Percentiles rank a stretch among this genome's conserved stretches.
phyloP scores from a whole-genome alignment of 208 protist genomes.

The Leptomonas pyrrhocoris region DNA sequence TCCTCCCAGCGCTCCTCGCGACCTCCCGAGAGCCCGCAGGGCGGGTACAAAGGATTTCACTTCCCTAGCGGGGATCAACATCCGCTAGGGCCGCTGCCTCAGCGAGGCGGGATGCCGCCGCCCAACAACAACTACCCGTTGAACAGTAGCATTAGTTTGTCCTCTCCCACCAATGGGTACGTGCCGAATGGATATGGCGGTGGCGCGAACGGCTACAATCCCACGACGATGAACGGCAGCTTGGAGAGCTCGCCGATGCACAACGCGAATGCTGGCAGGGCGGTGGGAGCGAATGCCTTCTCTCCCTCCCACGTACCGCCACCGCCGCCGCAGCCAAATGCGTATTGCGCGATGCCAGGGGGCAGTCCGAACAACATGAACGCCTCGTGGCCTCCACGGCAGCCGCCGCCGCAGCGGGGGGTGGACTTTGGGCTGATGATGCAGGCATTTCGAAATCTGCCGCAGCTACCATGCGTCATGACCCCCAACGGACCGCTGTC shows the following conservation, averaged over 20 bases:
- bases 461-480: slow-evolving; percentile 25
- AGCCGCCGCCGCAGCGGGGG: not conserved
- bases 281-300: slow-evolving; percentile 3
- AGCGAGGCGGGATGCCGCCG: not conserved
- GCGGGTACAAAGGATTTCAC: slow-evolving; percentile 9
- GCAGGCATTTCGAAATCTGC: slow-evolving; percentile 11
- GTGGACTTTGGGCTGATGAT: slow-evolving; percentile 19
- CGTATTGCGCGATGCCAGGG: not conserved
- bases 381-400: not conserved
- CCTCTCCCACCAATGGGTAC: not conserved
- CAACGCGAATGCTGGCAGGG: not conserved
- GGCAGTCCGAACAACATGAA: slow-evolving; percentile 3
- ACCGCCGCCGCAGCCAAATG: not conserved
- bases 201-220: not conserved
- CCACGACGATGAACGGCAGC: not conserved
- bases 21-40: not conserved
- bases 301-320: not conserved
- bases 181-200: not conserved
- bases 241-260: slow-evolving; percentile 1
- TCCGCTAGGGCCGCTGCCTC: slow-evolving; percentile 15
- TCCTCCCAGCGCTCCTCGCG: slow-evolving; percentile 8
- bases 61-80: slow-evolving; percentile 6
- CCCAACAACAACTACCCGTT: not conserved
- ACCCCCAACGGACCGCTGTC: slow-evolving; percentile 10
- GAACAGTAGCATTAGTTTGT: not conserved